Percentiles rank a stretch among this genome's conserved stretches.
phyloP scores from a whole-genome alignment of 352 stramenopile species.

The Stephanocyclus meneghinianus region DNA sequence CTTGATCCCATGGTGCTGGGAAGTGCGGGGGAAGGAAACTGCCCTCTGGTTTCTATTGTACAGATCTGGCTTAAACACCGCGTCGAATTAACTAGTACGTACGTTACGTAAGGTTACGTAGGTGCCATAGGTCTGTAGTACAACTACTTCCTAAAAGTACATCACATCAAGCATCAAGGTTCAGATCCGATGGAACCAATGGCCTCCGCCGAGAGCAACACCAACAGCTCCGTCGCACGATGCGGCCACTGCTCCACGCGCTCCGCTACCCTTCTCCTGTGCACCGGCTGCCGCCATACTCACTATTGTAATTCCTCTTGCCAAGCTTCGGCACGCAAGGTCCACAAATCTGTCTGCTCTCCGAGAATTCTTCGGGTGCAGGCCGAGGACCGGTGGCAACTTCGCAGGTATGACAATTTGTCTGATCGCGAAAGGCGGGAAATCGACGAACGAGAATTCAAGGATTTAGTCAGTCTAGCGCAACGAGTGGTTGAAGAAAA shows the following conservation, averaged over 20 bases:
- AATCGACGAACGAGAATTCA: not conserved
- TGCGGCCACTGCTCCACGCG: constrained; percentile 6
- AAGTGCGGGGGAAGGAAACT: not conserved
- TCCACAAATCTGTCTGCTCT: constrained; percentile 8
- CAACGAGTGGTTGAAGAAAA: constrained; percentile 28
- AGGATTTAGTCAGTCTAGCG: not conserved
- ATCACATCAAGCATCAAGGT: too few species aligned
- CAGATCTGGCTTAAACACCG: not conserved
- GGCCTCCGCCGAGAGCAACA: not conserved
- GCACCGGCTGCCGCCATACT: constrained; percentile 3
- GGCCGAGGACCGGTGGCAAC: not conserved
- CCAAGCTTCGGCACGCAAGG: constrained; percentile 1
- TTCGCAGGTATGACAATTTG: not conserved
- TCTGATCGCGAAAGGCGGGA: not conserved
- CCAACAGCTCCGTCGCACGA: not conserved
- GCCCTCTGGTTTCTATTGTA: not conserved
- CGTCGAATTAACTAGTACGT: not conserved
- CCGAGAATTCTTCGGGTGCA: not conserved
- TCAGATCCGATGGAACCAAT: not conserved
- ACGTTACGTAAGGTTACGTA: too few species aligned
- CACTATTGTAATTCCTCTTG: constrained; percentile 7
- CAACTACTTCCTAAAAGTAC: too few species aligned
- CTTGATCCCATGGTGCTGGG: constrained; percentile 14
- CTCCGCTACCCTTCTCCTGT: constrained; percentile 1
- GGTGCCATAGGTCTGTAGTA: too few species aligned